phyloP scores from a whole-genome alignment of 768 basidiomycete species.

The Hygrophorus pudorinus region DNA sequence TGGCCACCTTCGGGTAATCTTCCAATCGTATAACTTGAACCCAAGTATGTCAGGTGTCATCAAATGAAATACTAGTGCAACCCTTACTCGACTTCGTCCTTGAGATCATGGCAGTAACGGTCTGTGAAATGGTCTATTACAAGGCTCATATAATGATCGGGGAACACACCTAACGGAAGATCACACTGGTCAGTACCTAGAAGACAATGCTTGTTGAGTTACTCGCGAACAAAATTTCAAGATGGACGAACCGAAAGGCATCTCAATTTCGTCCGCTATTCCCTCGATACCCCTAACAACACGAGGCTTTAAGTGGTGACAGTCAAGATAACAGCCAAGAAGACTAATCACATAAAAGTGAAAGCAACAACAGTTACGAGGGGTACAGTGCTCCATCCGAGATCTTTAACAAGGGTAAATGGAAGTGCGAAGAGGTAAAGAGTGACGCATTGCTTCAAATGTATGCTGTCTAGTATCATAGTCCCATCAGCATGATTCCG shows the following conservation, averaged over 20 bases:
- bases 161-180: conserved; percentile 57
- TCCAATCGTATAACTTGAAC: conserved; percentile 53
- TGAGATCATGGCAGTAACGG: conserved; percentile 77
- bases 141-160: not conserved
- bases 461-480: conserved; percentile 57
- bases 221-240: not conserved
- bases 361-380: conserved; percentile 81
- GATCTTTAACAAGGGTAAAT: conserved; percentile 70
- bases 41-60: conserved; percentile 7
- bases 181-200: conserved; percentile 54
- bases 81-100: conserved; percentile 74
- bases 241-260: conserved; percentile 69
- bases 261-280: conserved; percentile 90
- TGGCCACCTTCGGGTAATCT: conserved; percentile 66
- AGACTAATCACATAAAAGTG: conserved; percentile 51
- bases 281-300: conserved; percentile 70
- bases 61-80: not conserved
- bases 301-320: too few relatives aligned
- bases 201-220: not conserved
- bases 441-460: conserved; percentile 92
- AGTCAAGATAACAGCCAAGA: too few relatives aligned
- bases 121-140: conserved; percentile 31
- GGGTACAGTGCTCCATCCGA: conserved; percentile 80
- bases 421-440: conserved; percentile 89
- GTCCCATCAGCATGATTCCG: not conserved